Percentiles rank a stretch among this genome's conserved stretches.
Evolutionary conservation across 331 rosid species (phyloP).

Genomic region (Rhamnella rubrinervis): DNA sequence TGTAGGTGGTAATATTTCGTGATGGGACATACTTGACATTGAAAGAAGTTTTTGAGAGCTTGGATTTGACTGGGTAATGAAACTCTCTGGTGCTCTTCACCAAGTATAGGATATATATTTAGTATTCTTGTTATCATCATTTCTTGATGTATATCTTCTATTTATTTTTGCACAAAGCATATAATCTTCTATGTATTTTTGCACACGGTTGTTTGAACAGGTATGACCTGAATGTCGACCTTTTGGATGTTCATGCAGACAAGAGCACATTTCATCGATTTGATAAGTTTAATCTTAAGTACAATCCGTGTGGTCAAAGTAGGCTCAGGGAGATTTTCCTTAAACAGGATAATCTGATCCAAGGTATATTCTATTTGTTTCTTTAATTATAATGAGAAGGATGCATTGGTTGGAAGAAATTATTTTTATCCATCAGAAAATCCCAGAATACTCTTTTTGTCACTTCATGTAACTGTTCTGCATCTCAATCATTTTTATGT

Average conservation of each 20-base stretch:
- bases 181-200: constrained; percentile 19
- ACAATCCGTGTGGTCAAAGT: constrained; percentile 99
- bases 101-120: neutral
- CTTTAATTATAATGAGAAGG: constrained; percentile 2
- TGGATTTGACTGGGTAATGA: constrained; percentile 84
- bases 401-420: neutral
- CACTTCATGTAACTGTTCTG: neutral
- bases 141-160: neutral
- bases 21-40: constrained; percentile 96
- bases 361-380: constrained; percentile 52
- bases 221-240: constrained; percentile 96
- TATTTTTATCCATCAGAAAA: neutral
- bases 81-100: neutral
- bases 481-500: neutral
- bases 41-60: constrained; percentile 95
- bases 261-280: constrained; percentile 98
- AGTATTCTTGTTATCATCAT: constrained; percentile 5
- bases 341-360: constrained; percentile 95
- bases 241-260: constrained; percentile 98
- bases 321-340: constrained; percentile 97
- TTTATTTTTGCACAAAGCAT: neutral
- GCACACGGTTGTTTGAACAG: constrained; percentile 43
- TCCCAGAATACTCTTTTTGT: neutral
- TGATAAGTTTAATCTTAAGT: constrained; percentile 95
- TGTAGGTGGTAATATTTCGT: constrained; percentile 95